Base-by-base conservation (phyloP, 176 grass and related monocot species). In the Oryza coarctata region DNA sequence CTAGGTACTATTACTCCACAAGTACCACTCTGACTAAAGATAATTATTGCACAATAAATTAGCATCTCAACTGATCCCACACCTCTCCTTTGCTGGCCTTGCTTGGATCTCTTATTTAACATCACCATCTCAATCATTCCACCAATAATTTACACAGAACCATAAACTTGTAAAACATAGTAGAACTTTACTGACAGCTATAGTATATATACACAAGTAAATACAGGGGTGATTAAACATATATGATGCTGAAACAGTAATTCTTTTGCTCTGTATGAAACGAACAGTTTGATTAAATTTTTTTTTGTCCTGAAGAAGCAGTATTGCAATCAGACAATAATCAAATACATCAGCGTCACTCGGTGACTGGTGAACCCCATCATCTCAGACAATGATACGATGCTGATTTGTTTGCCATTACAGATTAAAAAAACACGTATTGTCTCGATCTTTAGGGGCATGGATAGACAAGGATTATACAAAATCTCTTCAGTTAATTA, bases 11-110 rank as follows among this genome's bases (percentile, higher is more conserved):
- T 36, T 66, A 47, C 36, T n/a, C 15, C 15, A 40, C n/a, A 31
- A 71, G 50, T 81, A 43, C 34, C 67, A n/a, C n/a, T 69, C n/a
- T 80, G 65, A 43, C 68, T 72, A 62, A 63, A 62, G 35, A 35
- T 62, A 31, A 23, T 5, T 63, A 62, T 63, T 45, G 1, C 27
- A 23, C 27, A 22, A 25, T 68, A 43, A 20, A 26, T 82, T n/a
- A 45, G 52, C 63, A 71, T 27, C 79, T 77, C 60, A 63, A 63
- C 39, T 55, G 65, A 39, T 58, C 66, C 57, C 55, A 17, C 55
- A 25, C 55, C 55, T 38, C 29, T 36, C 30, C 30, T 78, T 78
- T 44, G 74, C 52, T 32, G 60, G 14, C 49, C 23, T 82, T 71
- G 11, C 17, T 2, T 63, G 33, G 7, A 47, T 74, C 18, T 25